Evolutionary conservation across 768 basidiomycete genomes (phyloP).

Genomic region (Mycena olivaceomarginata): DNA sequence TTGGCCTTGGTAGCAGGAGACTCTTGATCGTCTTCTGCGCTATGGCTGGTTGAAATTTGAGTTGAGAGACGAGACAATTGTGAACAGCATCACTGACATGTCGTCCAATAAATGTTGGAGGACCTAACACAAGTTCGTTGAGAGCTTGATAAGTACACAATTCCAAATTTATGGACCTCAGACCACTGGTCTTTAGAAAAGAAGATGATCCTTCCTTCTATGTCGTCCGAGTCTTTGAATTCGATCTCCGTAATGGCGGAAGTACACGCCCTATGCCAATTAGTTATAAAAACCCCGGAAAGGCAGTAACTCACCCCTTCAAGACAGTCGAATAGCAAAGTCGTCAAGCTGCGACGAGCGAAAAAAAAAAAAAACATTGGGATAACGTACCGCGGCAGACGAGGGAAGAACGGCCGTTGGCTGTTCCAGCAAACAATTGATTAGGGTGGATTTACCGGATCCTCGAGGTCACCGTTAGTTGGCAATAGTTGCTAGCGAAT

Average conservation of each 20-base stretch:
- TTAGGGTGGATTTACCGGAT: slow-evolving; percentile 27
- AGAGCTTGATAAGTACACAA: not conserved
- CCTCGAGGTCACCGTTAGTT: not conserved
- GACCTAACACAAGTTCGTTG: not conserved
- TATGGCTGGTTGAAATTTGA: too few relatives aligned
- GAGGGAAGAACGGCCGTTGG: not conserved
- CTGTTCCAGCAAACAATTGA: slow-evolving; percentile 16
- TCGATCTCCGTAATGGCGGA: slow-evolving; percentile 17
- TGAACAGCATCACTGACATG: not conserved
- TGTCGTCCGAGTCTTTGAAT: slow-evolving; percentile 2
- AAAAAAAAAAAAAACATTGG: too few relatives aligned
- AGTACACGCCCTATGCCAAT: slow-evolving; percentile 26
- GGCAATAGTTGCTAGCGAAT: not conserved
- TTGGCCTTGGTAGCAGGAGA: too few relatives aligned
- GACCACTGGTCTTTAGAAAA: not conserved
- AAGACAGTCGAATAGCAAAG: not conserved
- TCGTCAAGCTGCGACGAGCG: not conserved
- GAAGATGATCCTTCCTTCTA: not conserved
- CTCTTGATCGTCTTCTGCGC: too few relatives aligned
- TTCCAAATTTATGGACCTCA: not conserved
- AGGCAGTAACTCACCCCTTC: slow-evolving; percentile 24
- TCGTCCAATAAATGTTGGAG: not conserved
- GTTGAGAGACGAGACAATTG: too few relatives aligned
- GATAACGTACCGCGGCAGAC: slow-evolving; percentile 22
- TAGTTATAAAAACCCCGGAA: not conserved